Evolutionary conservation across 2,329 filamentous ascomycete species (phyloP).

Genomic region (Fusarium dlaminii): DNA sequence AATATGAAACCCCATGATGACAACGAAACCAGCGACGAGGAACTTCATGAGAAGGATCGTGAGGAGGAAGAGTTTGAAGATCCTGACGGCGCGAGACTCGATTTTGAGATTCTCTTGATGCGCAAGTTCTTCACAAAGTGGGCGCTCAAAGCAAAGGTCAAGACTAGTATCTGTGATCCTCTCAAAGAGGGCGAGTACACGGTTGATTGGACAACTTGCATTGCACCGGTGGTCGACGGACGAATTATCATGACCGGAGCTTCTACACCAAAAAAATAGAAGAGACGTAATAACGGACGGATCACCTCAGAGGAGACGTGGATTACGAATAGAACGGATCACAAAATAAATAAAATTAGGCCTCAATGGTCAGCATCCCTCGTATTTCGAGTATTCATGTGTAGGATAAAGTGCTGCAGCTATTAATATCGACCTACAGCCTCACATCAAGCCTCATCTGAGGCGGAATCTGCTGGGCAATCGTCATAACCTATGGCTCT

Average conservation of each 20-base stretch:
- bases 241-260: conserved; percentile 66
- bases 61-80: conserved; percentile 46
- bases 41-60: conserved; percentile 18
- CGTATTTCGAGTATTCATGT: not conserved
- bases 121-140: conserved; percentile 77
- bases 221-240: conserved; percentile 80
- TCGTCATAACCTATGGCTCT: not conserved
- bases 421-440: not conserved
- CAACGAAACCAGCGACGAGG: conserved; percentile 56
- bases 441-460: not conserved
- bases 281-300: not conserved
- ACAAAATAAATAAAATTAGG: not conserved
- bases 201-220: conserved; percentile 82
- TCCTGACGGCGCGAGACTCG: conserved; percentile 55
- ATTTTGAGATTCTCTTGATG: conserved; percentile 69
- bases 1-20: conserved; percentile 47
- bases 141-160: conserved; percentile 73
- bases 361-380: not conserved
- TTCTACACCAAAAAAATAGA: conserved; percentile 17
- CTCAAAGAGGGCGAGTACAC: conserved; percentile 68
- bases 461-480: not conserved
- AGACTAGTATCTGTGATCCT: conserved; percentile 61
- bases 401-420: not conserved
- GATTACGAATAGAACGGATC: not conserved
- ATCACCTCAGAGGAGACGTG: not conserved